Base-by-base conservation (phyloP, 2,329 filamentous ascomycete genomes). In the Aspergillus eucalypticola region DNA sequence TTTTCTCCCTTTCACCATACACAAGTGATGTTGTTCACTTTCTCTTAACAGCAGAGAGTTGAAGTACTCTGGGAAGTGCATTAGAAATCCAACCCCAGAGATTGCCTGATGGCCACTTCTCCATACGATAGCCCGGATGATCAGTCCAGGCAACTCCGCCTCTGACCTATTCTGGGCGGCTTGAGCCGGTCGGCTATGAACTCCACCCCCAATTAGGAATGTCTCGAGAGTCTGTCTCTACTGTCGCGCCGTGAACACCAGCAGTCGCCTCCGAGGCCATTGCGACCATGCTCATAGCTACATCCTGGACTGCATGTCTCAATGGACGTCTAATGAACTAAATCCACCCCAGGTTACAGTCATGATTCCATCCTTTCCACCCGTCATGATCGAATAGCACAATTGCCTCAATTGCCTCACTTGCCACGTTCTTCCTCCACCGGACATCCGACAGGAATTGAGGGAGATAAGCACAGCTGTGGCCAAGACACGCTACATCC, bases 331-430 rank as follows among this genome's bases (percentile, higher is more conserved):
- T 29, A 50, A 29, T 44, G 8, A 17, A 17, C 46, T 17, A 50
- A 15, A 19, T 13, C 3, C 46, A 11, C 46, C 46, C 32, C 46
- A 50, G 46, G 27, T 8, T 15, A 50, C 25, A n/a, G 25, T 27
- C n/a, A 50, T 11, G 25, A 10, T 23, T n/a, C 23, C 44, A 6
- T 8, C 32, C 13, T 49, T 29, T 8, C 25, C 25, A 2, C 25
- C 23, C 23, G 17, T n/a, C 46, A n/a, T n/a, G 15, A 15, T 17
- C 44, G 21, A 49, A 25, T 23, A 15, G 46, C 19, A 21, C 41
- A 25, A 50, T 50, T 50, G 25, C 29, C 46, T 50, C 46, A 50
- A 50, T 50, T 50, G 25, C 29, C 46, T 50, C 46, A 50, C 46
- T 50, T 23, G 46, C 46, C 46, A 27, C 46, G 5, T 49, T 10